Conservation (phyloP, 768 basidiomycete genomes). For the Boletus rex-veris region DNA sequence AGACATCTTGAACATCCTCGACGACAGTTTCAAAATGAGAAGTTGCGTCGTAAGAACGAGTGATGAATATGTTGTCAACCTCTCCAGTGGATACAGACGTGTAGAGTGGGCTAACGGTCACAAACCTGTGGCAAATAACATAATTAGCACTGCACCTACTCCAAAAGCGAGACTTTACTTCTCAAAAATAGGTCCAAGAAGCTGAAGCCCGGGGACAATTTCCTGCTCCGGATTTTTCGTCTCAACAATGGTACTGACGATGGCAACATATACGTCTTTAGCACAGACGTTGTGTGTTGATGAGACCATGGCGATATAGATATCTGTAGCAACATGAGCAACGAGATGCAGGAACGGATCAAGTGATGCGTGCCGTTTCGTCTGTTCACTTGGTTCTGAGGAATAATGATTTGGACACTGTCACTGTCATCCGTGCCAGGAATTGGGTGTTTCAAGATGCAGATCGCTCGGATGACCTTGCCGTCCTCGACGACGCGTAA, state of each 20-base stretch:
- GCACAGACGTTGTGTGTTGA: constrained; percentile 97
- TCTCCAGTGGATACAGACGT: constrained; percentile 80
- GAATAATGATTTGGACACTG: constrained; percentile 96
- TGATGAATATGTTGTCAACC: constrained; percentile 92
- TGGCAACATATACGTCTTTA: constrained; percentile 92
- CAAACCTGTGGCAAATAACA: constrained; percentile 56
- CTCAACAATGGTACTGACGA: constrained; percentile 98
- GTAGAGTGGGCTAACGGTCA: constrained; percentile 84
- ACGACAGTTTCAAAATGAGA: constrained; percentile 99
- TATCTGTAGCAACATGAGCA: constrained; percentile 54
- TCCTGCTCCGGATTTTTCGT: constrained; percentile 89
- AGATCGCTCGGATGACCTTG: constrained; percentile 95
- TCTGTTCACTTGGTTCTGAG: constrained; percentile 94
- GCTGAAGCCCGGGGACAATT: constrained; percentile 85
- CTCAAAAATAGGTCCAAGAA: constrained; percentile 89
- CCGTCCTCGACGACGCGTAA: constrained; percentile 87
- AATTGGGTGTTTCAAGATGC: constrained; percentile 96
- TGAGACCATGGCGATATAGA: constrained; percentile 98
- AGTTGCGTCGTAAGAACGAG: constrained; percentile 96
- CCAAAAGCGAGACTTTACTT: constrained; percentile 54
- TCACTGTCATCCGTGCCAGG: constrained; percentile 96
- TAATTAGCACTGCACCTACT: constrained; percentile 6
- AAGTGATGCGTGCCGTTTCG: constrained; percentile 68
- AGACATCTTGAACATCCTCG: constrained; percentile 95
- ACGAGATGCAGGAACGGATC: background rate